Evolutionary conservation across 129 eudicot genomes (phyloP).

Genomic region (Chrysanthemum makinoi): DNA sequence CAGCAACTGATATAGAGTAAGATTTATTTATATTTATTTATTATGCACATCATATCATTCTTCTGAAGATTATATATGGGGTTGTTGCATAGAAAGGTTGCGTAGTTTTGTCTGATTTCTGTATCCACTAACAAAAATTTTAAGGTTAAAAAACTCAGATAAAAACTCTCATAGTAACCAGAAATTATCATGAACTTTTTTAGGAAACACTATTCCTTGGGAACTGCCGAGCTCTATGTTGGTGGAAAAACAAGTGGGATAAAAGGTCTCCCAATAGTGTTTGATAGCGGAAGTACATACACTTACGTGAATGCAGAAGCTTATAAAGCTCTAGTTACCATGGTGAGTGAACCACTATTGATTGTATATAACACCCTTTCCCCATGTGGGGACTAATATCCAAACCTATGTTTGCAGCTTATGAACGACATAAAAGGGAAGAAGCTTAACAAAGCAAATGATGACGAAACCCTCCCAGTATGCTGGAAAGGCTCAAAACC

Average conservation of each 20-base stretch:
- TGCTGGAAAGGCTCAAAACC: conserved; percentile 90
- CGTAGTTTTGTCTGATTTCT: not conserved
- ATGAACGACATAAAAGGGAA: conserved; percentile 50
- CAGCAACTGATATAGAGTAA: conserved; percentile 57
- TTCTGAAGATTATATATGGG: not conserved
- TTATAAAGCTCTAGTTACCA: conserved; percentile 47
- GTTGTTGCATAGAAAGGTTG: not conserved
- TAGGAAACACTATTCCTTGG: conserved; percentile 75
- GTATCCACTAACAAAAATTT: not conserved
- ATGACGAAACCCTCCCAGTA: conserved; percentile 75
- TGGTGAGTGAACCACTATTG: conserved; percentile 20
- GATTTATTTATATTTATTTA: conserved; percentile 17
- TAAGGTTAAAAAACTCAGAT: not conserved
- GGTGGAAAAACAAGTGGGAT: conserved; percentile 58
- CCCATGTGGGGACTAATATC: not conserved
- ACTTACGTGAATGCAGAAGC: conserved; percentile 66
- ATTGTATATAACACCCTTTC: not conserved
- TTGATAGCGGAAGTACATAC: conserved; percentile 93
- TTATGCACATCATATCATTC: not conserved
- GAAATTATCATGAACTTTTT: not conserved
- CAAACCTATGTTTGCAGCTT: conserved; percentile 43
- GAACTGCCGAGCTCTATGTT: conserved; percentile 58
- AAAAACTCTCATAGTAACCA: not conserved
- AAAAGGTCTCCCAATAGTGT: conserved; percentile 58
- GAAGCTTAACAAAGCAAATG: conserved; percentile 44